Evolutionary conservation across 164 flowering plant species (phyloP), one percentile per base, ranked within the genome.

Genomic region (Macadamia integrifolia): DNA sequence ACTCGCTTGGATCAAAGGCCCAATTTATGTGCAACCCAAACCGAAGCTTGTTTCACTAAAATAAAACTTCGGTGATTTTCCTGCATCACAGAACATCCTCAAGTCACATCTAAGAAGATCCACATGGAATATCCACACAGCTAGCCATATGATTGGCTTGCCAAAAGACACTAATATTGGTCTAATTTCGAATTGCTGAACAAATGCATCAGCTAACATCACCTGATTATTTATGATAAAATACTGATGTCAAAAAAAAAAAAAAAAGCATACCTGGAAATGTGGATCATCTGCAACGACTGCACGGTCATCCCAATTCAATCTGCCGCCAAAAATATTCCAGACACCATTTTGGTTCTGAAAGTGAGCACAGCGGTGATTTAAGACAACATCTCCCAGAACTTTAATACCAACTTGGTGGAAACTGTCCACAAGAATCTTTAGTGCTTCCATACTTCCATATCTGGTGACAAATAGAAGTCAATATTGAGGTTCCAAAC

Each of bases 251-350:
- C n/a, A n/a, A n/a, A n/a, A n/a, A 6, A 58, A 3, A 56, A 23
- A 49, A 56, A 18, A 3, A 28, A 46, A 52, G 42, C 48, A 48
- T 69, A 94, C 98, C 98, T 94, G 96, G 82, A 94, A 92, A 82
- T 94, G 99, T 43, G 98, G 97, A 81, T 94, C 99, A 79, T 94
- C 99, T 31, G 85, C 85, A 67, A 94, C 99, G 69, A 94, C 79
- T 44, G 99, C 99, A 42, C 89, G 82, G 69, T 89, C 98, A 86
- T 94, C 99, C 99, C 99, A 94, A 74, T 86, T 89, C 60, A 92
- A 67, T 64, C 82, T 86, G 57, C 98, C 99, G 61, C 99, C 99
- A 84, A 88, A 94, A 23, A 92, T 84, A 72, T 94, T 94, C 99
- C 99, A 94, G 17, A 94, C 67, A 66, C 99, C 99, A 81, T 89